phyloP scores from a whole-genome alignment of 169 alveolate genomes.

The Miamiensis avidus region DNA sequence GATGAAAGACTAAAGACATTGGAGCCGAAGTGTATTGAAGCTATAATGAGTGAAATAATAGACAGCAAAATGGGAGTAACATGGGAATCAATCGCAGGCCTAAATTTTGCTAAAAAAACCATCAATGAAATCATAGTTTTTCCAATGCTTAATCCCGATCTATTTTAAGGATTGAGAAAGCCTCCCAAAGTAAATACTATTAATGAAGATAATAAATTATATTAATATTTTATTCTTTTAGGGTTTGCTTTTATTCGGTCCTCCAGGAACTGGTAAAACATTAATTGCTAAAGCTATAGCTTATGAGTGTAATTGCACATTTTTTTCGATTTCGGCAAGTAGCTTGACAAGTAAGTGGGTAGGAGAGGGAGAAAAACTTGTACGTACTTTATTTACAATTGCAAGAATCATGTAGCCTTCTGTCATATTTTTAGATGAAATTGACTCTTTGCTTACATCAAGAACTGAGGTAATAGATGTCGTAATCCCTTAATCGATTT shows the following conservation, averaged over 20 bases:
- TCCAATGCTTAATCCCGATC: slow-evolving; percentile 86
- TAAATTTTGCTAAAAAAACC: slow-evolving; percentile 82
- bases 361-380: slow-evolving; percentile 92
- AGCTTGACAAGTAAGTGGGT: slow-evolving; percentile 89
- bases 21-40: slow-evolving; percentile 4
- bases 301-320: slow-evolving; percentile 83
- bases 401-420: slow-evolving; percentile 86
- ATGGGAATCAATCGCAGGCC: slow-evolving; percentile 88
- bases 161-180: slow-evolving; percentile 82
- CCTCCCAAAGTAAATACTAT: slow-evolving; percentile 72
- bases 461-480: slow-evolving; percentile 65
- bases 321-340: slow-evolving; percentile 86
- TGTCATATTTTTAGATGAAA: slow-evolving; percentile 90
- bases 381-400: slow-evolving; percentile 79
- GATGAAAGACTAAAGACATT: not conserved
- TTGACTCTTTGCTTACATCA: slow-evolving; percentile 83
- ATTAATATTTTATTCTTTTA: slow-evolving; percentile 38
- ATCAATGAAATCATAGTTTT: slow-evolving; percentile 84
- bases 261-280: slow-evolving; percentile 95
- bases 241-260: slow-evolving; percentile 90
- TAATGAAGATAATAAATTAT: not conserved
- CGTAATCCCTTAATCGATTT: not conserved
- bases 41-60: slow-evolving; percentile 13
- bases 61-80: slow-evolving; percentile 12
- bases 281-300: slow-evolving; percentile 92